Base-by-base conservation (phyloP, 83 land plant species). In the Isoetes engelmannii region DNA sequence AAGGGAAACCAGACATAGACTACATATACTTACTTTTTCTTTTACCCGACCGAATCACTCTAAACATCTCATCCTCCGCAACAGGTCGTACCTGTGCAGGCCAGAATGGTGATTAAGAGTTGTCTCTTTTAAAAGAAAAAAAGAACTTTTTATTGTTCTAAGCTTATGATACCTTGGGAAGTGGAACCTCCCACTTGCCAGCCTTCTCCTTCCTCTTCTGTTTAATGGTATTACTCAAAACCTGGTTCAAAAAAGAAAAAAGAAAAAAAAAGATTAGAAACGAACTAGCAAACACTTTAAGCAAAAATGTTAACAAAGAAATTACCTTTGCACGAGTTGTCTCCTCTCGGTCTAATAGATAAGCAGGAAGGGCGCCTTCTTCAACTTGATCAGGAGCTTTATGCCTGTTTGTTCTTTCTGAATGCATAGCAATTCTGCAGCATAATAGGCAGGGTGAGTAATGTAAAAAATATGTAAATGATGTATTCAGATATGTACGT, bases 121-220 rank as follows among this genome's bases (percentile, higher is more conserved):
- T 28, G 37, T 28, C 2, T 28, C 37, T 28, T 28, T 28, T 28
- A 28, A 0, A 28, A 28, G 2, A 28, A 28, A 28, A 28, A 28
- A 2, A 2, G 37, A 2, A 2, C 2, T 28, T 28, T 28, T 28
- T 28, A 28, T 28, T 2, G 2, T 28, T 28, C 37, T 28, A 28
- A 28, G 37, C 37, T 28, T 28, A 28, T 28, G 37, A 51, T 79
- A 94, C 98, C 90, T 94, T 94, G 19, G 96, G 96, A 19, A 94
- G 68, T 17, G 98, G 98, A 62, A 94, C 98, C 44, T 94, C 96
- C 98, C 98, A 94, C 76, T 90, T 94, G 37, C 98, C 98, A 71
- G 98, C 98, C 59, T 88, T 94, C 71, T 94, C 98, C 74, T 94
- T 94, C 68, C 98, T 83, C 77, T 94, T 94, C 76, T 94, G 98